Evolutionary conservation across 2,329 filamentous ascomycete genomes (phyloP).

Genomic region (Apiospora koreana): DNA sequence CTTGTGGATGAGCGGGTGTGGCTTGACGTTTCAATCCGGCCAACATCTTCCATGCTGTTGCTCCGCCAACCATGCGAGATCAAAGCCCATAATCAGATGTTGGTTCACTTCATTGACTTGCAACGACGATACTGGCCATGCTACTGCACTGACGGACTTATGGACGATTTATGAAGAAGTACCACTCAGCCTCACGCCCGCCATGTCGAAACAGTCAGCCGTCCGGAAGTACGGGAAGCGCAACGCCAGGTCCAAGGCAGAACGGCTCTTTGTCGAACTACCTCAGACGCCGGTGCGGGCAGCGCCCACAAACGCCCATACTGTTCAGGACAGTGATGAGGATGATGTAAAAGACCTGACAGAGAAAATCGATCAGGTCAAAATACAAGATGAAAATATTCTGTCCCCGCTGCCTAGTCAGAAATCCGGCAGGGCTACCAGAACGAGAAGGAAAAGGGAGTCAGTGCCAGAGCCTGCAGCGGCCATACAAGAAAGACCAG

Average conservation of each 20-base stretch:
- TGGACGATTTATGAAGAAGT: neutral
- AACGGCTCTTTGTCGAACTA: conserved; percentile 53
- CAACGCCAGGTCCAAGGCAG: conserved; percentile 46
- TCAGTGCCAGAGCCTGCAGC: conserved; percentile 8
- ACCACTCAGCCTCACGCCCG: conserved; percentile 21
- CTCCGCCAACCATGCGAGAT: neutral
- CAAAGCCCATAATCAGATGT: neutral
- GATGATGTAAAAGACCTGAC: conserved; percentile 33
- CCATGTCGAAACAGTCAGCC: conserved; percentile 47
- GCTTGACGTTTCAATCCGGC: neutral
- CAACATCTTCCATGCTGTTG: neutral
- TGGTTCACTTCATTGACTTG: neutral
- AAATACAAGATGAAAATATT: conserved; percentile 26
- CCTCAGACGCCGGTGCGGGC: conserved; percentile 49
- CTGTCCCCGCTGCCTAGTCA: conserved; percentile 16
- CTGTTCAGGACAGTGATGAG: conserved; percentile 24
- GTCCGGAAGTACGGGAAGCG: conserved; percentile 54
- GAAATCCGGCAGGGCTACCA: conserved; percentile 13
- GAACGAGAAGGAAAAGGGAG: conserved; percentile 14
- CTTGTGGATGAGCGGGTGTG: neutral
- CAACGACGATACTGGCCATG: neutral
- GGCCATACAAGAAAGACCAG: neutral
- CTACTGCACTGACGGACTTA: neutral
- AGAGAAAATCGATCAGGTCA: conserved; percentile 30
- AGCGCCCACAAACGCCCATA: conserved; percentile 13